phyloP scores from a whole-genome alignment of 208 protist genomes.

The Crithidia brevicula region DNA sequence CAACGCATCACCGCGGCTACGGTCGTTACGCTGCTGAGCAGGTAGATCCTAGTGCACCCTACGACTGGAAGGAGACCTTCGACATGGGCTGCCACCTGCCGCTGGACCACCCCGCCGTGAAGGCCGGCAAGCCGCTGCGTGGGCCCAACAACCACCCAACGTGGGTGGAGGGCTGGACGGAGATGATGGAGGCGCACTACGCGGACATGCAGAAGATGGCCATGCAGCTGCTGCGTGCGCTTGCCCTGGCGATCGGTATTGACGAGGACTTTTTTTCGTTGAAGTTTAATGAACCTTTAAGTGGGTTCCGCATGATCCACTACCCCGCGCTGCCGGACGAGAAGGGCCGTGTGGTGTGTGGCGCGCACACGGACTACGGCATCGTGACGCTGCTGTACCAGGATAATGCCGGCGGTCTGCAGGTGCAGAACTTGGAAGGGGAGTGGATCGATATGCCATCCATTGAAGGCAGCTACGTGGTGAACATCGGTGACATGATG shows the following conservation, averaged over 20 bases:
- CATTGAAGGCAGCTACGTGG: conserved; percentile 68
- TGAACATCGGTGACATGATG: conserved; percentile 93
- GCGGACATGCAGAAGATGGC: conserved; percentile 56
- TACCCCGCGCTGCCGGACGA: conserved; percentile 62
- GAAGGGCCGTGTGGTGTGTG: conserved; percentile 55
- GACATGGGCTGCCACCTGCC: conserved; percentile 66
- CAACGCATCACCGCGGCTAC: conserved; percentile 63
- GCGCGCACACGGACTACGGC: conserved; percentile 85
- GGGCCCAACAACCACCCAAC: conserved; percentile 66
- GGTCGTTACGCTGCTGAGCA: conserved; percentile 55
- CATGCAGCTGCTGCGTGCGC: conserved; percentile 55
- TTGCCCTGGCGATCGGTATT: conserved; percentile 67
- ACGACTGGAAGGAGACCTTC: conserved; percentile 76
- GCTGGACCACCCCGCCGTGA: conserved; percentile 61
- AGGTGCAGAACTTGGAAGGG: conserved; percentile 57
- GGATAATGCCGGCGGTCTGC: conserved; percentile 54
- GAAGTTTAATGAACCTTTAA: conserved; percentile 67
- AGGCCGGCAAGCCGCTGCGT: conserved; percentile 62
- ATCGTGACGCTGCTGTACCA: conserved; percentile 85
- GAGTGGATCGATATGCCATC: conserved; percentile 72
- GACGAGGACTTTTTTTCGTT: conserved; percentile 56
- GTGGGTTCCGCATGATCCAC: conserved; percentile 80
- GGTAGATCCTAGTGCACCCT: conserved; percentile 46
- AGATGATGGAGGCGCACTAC: conserved; percentile 68
- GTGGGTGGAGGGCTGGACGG: conserved; percentile 51